Base-by-base conservation (phyloP, 1,139 yeast genomes). In the Blastobotrys capitulatus region DNA sequence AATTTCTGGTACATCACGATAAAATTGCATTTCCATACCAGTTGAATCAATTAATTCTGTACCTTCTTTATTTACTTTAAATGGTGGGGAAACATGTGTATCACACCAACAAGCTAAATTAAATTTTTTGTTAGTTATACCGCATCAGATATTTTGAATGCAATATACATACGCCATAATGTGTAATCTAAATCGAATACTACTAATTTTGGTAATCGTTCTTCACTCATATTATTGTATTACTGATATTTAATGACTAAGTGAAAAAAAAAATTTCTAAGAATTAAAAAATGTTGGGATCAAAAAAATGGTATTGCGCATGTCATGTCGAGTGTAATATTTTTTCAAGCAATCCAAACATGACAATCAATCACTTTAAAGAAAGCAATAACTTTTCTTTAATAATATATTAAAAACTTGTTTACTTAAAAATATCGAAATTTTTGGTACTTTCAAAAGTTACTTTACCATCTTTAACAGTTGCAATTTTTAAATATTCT, bases 161-260 rank as follows among this genome's bases (percentile, higher is more conserved):
- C n/a, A n/a, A n/a, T n/a, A 2, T 20, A 31, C 49, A 5, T 77
- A 65, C 85, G 90, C 94, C 92, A 85, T 39, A 85, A 67, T 0
- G 94, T 85, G 60, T 82, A 85, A 63, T 85, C 94, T 42, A 85
- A 68, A 58, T 85, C 94, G 18, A 47, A 47, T 27, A 47, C 50
- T 31, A 47, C 47, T 27, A 47, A 32, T 27, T 47, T 39, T 43
- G 50, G 46, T 6, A 18, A 15, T 3, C 7, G 25, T 22, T 38
- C 41, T 15, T 25, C 19, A 4, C 13, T 2, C 43, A 26, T 39
- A 25, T 18, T 39, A 12, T 26, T 29, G 12, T 6, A 6, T 6
- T 6, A 4, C 9, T 29, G 12, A 6, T 4, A 12, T 29, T 26
- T 26, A 7, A 15, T 34, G 19, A 15, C n/a, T 15, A 6, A n/a